Base-by-base conservation (phyloP, 495 filamentous ascomycete genomes). In the Penicillium maclennaniae region DNA sequence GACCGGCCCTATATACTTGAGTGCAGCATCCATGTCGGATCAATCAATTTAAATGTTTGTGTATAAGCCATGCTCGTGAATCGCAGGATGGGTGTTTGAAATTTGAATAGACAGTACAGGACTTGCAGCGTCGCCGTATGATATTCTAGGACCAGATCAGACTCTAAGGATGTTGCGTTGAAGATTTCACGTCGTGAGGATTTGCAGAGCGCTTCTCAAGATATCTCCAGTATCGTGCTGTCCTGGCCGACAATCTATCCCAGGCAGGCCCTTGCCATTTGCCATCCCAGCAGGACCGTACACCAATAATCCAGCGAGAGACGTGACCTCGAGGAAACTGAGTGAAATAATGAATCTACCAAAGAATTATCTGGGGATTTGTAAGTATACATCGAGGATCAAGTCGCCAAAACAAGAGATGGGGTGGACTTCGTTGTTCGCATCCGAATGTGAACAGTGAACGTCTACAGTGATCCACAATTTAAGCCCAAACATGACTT, bases 171-270 rank as follows among this genome's bases (percentile, higher is more conserved):
- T 27, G 5, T 27, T 27, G 26, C 8, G 10, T 47, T 16, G 7
- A 47, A 56, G 42, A 51, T 56, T 17, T 42, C 23, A 75, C 69
- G 43, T 36, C 40, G 50, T 20, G 53, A 55, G 27, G 4, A 40
- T 14, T 25, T 55, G 7, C 16, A 51, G 3, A n/a, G 40, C 4
- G 57, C 56, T 15, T 53, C 49, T n/a, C 65, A 66, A 25, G 62
- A 68, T 51, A 72, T 53, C 49, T 68, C 62, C 3, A 65, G 66
- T 46, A 54, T 53, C 7, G 41, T 72, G 21, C 61, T 69, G 20
- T 65, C 66, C 3, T 50, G 69, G 19, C 14, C 69, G 3, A 63
- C 49, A 20, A 60, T 67, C 42, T 70, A 69, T 51, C 56, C 31
- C 62, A 2, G 47, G 56, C 1, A 48, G 61, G 17, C 51, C 70